Conservation (phyloP, 2,329 filamentous ascomycete genomes). For the Monosporascus cannonballus region DNA sequence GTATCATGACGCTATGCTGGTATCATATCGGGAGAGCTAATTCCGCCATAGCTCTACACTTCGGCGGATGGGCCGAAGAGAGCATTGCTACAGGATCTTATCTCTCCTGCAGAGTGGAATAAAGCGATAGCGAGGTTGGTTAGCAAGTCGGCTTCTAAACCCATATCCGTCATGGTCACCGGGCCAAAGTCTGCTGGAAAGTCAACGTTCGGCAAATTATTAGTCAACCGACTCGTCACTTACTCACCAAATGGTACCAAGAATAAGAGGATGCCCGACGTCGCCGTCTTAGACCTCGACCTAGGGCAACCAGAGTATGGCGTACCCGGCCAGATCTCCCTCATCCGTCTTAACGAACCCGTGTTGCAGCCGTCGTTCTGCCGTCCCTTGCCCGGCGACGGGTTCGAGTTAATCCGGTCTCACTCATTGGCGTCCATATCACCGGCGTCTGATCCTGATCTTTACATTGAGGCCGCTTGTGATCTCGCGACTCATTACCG, state of each 20-base stretch:
- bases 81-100: conserved; percentile 46
- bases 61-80: conserved; percentile 46
- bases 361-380: conserved; percentile 64
- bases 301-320: conserved; percentile 73
- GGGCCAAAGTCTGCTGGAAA: conserved; percentile 71
- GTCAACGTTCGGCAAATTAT: conserved; percentile 63
- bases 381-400: conserved; percentile 39
- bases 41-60: conserved; percentile 40
- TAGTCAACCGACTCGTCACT: conserved; percentile 63
- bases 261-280: conserved; percentile 21
- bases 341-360: conserved; percentile 53
- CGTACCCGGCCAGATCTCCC: conserved; percentile 62
- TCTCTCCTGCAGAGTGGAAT: conserved; percentile 56
- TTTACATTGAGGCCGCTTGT: conserved; percentile 58
- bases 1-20: conserved; percentile 3
- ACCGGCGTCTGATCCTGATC: conserved; percentile 58
- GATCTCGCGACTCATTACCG: conserved; percentile 58
- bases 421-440: conserved; percentile 62
- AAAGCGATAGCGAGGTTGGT: conserved; percentile 45
- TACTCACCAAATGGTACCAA: conserved; percentile 21
- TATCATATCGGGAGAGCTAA: conserved; percentile 15
- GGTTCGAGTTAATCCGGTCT: conserved; percentile 44
- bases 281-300: conserved; percentile 68
- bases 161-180: conserved; percentile 50
- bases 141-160: conserved; percentile 27